Evolutionary conservation across 2,329 filamentous ascomycete genomes (phyloP).

Genomic region (Tolypocladium guangdongense): DNA sequence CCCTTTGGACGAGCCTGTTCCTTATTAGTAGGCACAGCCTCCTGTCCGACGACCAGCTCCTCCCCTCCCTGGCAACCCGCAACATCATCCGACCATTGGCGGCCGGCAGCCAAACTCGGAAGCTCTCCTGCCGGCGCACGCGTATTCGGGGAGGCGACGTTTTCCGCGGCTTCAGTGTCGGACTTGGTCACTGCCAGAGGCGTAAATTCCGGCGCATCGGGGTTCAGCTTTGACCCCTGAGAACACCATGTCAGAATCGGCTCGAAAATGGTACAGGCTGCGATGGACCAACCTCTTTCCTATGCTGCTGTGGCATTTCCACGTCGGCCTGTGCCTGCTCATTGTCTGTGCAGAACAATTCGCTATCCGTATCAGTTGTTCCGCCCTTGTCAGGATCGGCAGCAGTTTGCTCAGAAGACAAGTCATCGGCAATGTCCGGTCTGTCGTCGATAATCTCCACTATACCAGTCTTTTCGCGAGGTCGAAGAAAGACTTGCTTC

Average conservation of each 20-base stretch:
- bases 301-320: constrained; percentile 23
- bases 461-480: constrained; percentile 24
- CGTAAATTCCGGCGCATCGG: constrained; percentile 43
- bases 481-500: constrained; percentile 45
- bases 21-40: not conserved
- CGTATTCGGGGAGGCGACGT: not conserved
- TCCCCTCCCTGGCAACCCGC: constrained; percentile 5
- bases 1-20: not conserved
- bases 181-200: constrained; percentile 21
- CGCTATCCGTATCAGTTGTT: constrained; percentile 10
- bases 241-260: constrained; percentile 29
- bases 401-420: constrained; percentile 24
- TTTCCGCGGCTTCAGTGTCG: not conserved
- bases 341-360: constrained; percentile 9
- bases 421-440: constrained; percentile 22
- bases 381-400: constrained; percentile 20
- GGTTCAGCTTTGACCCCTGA: constrained; percentile 44
- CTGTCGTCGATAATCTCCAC: constrained; percentile 5
- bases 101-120: not conserved
- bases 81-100: constrained; percentile 19
- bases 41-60: not conserved
- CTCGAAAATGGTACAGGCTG: constrained; percentile 10
- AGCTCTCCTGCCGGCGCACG: not conserved
- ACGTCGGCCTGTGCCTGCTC: constrained; percentile 13
- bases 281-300: constrained; percentile 36